These are phyloP conservation scores for Rhodotorula taiwanensis DNA, from an alignment of 768 basidiomycete genomes.

Conservation along the genomic window DNA sequence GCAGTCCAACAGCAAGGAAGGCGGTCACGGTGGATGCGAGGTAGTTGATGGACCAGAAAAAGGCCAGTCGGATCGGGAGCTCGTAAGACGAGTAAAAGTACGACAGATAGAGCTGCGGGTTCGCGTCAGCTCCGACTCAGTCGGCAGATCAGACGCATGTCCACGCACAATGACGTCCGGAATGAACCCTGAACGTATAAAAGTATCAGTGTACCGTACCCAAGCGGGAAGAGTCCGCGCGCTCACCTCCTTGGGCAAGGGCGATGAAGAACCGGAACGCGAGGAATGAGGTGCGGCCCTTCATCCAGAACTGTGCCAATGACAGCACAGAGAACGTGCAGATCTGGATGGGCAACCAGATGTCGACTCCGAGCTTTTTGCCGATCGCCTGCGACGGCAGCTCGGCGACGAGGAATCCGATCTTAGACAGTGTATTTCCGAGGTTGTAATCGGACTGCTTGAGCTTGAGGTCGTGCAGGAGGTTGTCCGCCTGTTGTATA, in stretches of 20 bases:
- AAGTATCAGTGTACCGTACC: too few species aligned
- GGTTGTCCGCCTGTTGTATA: conserved; percentile 38
- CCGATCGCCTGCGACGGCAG: conserved; percentile 42
- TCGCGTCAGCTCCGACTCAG: neutral
- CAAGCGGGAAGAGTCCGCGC: too few species aligned
- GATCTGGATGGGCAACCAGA: conserved; percentile 41
- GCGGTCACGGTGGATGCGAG: conserved; percentile 1
- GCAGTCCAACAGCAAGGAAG: conserved; percentile 44
- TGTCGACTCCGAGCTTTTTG: conserved; percentile 43
- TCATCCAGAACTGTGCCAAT: conserved; percentile 40
- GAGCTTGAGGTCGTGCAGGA: conserved; percentile 42
- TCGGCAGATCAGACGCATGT: neutral
- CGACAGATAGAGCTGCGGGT: conserved; percentile 13
- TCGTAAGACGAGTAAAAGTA: conserved; percentile 8
- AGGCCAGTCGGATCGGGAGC: neutral
- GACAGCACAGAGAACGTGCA: conserved; percentile 5
- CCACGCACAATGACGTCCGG: conserved; percentile 31
- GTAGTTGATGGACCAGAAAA: conserved; percentile 6
- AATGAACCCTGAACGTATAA: neutral
- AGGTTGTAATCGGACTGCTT: conserved; percentile 45
- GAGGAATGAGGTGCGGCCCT: conserved; percentile 39
- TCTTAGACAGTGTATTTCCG: conserved; percentile 41
- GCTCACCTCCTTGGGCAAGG: conserved; percentile 41
- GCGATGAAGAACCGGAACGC: conserved; percentile 40
- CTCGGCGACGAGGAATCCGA: conserved; percentile 35